Evolutionary conservation across 495 filamentous ascomycete genomes (phyloP), one percentile per base, ranked within the genome.

Genomic region (Penicillium turbatum): DNA sequence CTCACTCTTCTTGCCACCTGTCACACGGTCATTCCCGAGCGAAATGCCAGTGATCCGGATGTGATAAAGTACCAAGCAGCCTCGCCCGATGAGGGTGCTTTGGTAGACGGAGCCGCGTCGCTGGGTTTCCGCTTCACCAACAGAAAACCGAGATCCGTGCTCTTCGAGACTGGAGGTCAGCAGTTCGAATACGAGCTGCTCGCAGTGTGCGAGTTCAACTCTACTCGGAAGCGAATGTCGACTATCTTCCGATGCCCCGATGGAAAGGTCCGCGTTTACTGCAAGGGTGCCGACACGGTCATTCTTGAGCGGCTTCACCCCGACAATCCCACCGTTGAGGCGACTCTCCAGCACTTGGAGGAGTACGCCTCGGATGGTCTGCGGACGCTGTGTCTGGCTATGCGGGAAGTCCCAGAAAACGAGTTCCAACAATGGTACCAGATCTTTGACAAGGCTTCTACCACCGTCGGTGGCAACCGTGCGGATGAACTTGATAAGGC

Each of bases 121-220:
- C 71, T 99, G 31, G 95, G 92, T 9, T 97, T 96, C 73, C 81
- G 79, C 38, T 99, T 99, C 66, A 84, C 86, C 39, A 90, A 93
- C 51, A 84, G 95, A 48, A 96, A 88, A 68, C 95, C 95, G 31
- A 81, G 87, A 46, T 79, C 88, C 5, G 93, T 97, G 29, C 84
- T 87, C 36, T 89, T 97, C 58, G 77, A 83, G 21, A 84, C 87
- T 32, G 80, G 78, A 24, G 89, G 86, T 0, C 70, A 84, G 62
- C 79, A 88, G 51, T 77, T 79, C 21, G 86, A 96, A 63, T 97
- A 93, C 62, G 93, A 99, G 63, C 78, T 99, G 29, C 73, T 99
- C 44, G 92, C 92, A 13, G 91, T 99, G 27, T 95, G 92, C 68
- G 95, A 99, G 70, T 99, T 99, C 79, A 97, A 99, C 72, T 97